Conservation (phyloP, 495 filamentous ascomycete genomes). For the Penicillium salamii region DNA sequence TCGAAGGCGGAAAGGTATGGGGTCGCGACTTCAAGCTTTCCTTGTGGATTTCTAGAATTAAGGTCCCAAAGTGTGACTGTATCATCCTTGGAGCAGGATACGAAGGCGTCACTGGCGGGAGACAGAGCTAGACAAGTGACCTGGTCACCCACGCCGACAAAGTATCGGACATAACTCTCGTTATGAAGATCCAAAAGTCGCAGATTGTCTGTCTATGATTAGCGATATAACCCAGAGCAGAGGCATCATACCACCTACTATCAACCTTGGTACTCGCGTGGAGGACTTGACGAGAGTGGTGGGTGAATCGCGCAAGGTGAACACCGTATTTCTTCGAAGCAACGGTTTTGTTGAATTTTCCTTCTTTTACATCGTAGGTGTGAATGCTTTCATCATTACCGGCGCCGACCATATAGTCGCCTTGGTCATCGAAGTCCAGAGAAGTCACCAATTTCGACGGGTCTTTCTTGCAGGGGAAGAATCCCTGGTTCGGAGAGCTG, state of each 20-base stretch:
- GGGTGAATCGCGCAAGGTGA: conserved; percentile 90
- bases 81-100: conserved; percentile 85
- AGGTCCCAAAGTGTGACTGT: conserved; percentile 88
- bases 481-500: conserved; percentile 24
- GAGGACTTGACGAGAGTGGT: conserved; percentile 80
- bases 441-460: conserved; percentile 55
- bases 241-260: conserved; percentile 24
- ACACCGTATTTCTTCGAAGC: conserved; percentile 92
- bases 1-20: conserved; percentile 87
- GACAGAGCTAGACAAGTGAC: conserved; percentile 73
- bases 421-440: conserved; percentile 93
- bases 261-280: conserved; percentile 96
- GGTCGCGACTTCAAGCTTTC: conserved; percentile 68
- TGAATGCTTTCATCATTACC: conserved; percentile 93
- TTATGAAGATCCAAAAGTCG: conserved; percentile 92
- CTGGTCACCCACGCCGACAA: conserved; percentile 76
- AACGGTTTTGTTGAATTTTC: conserved; percentile 78
- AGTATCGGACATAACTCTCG: conserved; percentile 92
- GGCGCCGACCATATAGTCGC: conserved; percentile 81
- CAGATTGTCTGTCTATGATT: conserved; percentile 59
- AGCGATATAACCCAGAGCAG: neutral
- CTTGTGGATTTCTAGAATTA: conserved; percentile 66
- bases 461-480: conserved; percentile 39
- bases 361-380: conserved; percentile 87
- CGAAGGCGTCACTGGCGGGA: conserved; percentile 75